Conservation (phyloP, 129 eudicot genomes). For the Centaurea solstitialis region DNA sequence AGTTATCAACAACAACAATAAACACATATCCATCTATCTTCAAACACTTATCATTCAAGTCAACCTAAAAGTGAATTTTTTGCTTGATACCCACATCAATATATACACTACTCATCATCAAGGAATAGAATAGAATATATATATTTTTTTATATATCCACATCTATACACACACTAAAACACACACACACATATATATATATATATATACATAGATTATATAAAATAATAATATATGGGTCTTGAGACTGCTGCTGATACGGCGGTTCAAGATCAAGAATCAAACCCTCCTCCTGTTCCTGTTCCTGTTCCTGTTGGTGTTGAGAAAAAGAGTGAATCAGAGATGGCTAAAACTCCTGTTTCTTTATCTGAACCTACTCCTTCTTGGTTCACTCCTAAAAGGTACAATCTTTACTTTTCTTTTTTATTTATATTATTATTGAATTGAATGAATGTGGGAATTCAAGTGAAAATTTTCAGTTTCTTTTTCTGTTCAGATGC, state of each 20-base stretch:
- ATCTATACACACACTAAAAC: constrained; percentile 1
- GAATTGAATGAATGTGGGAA: neutral
- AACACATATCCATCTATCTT: neutral
- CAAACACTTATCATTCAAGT: constrained; percentile 16
- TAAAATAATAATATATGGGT: constrained; percentile 11
- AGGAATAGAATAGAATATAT: neutral
- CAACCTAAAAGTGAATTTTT: constrained; percentile 8
- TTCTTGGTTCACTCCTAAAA: constrained; percentile 95
- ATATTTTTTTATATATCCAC: neutral
- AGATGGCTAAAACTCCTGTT: constrained; percentile 27
- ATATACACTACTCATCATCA: neutral
- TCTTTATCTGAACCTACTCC: constrained; percentile 46
- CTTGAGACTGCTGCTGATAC: constrained; percentile 1
- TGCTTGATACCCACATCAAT: constrained; percentile 34
- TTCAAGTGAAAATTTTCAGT: neutral
- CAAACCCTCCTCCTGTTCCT: constrained; percentile 20
- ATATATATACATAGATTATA: neutral
- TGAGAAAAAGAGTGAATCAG: constrained; percentile 18
- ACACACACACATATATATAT: neutral
- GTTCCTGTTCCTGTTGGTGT: constrained; percentile 8
- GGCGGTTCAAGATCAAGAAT: constrained; percentile 26
- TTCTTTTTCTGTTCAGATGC: neutral
- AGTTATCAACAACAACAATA: neutral
- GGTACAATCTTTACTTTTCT: constrained; percentile 36
- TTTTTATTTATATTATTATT: neutral